A percentile compares a stretch with the other conserved stretches of the same genome.
phyloP scores from a whole-genome alignment of 1,284 basidiomycete genomes.

The Sporisorium iseilematis-ciliati region DNA sequence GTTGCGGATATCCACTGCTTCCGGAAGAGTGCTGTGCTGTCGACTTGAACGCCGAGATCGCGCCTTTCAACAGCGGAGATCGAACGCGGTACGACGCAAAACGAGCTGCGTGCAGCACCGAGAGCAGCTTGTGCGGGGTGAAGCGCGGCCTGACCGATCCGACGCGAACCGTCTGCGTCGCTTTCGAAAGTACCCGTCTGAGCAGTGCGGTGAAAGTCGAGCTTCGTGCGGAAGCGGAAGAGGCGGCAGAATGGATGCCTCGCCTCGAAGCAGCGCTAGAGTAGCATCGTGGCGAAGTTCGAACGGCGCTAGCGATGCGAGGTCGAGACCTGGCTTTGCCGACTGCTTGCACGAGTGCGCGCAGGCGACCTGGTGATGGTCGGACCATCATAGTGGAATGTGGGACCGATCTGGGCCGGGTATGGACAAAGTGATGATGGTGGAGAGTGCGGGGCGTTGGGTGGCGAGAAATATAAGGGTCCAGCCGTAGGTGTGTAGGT shows the following conservation, averaged over 20 bases:
- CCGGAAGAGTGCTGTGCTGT: conserved; percentile 5
- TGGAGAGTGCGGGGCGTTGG: background rate
- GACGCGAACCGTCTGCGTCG: background rate
- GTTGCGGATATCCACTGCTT: conserved; percentile 9
- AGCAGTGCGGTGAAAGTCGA: background rate
- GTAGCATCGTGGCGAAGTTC: conserved; percentile 1
- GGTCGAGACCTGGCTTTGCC: conserved; percentile 8
- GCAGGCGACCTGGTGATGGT: conserved; percentile 22
- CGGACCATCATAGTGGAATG: conserved; percentile 11
- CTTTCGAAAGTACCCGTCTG: background rate
- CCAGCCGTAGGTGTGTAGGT: too few species aligned
- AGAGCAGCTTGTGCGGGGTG: background rate
- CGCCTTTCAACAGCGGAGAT: conserved; percentile 25
- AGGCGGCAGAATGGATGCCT: background rate
- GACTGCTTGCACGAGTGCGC: conserved; percentile 12
- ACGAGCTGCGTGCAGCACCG: background rate
- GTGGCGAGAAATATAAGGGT: too few species aligned
- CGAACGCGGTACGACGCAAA: background rate
- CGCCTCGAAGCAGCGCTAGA: conserved; percentile 1
- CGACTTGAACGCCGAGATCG: conserved; percentile 12
- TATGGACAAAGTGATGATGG: background rate
- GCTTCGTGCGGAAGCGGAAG: background rate
- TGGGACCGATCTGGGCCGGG: background rate
- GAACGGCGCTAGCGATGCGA: conserved; percentile 7
- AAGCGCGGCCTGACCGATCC: background rate